These are phyloP conservation scores for Schizopora paradoxa DNA, from an alignment of 1,284 basidiomycete species.

Conservation along the genomic window DNA sequence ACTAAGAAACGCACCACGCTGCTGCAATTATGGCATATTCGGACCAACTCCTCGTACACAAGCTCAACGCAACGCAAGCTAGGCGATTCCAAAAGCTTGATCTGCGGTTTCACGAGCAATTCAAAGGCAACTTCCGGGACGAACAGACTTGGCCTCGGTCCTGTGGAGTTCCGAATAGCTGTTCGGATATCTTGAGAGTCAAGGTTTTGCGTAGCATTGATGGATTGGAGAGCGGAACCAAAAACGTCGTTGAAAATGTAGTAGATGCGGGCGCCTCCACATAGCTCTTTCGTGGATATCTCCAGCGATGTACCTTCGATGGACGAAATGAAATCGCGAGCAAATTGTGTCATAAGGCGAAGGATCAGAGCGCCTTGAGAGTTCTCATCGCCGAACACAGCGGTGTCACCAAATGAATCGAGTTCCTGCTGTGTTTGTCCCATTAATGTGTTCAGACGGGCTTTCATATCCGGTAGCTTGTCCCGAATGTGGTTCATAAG, in stretches of 20 bases:
- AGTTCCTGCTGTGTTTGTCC: constrained; percentile 98
- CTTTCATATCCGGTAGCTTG: constrained; percentile 99
- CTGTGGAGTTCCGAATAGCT: constrained; percentile 97
- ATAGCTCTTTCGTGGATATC: constrained; percentile 97
- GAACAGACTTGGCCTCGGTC: constrained; percentile 92
- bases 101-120: constrained; percentile 96
- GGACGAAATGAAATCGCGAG: constrained; percentile 93
- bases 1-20: constrained; percentile 53
- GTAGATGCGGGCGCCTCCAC: constrained; percentile 96
- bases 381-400: constrained; percentile 89
- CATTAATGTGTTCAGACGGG: constrained; percentile 96
- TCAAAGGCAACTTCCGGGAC: constrained; percentile 98
- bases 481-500: constrained; percentile 98
- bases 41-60: constrained; percentile 98
- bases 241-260: constrained; percentile 99
- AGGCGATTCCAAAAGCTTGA: constrained; percentile 92
- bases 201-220: constrained; percentile 89
- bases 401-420: constrained; percentile 92
- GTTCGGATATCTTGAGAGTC: constrained; percentile 96
- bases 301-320: constrained; percentile 98
- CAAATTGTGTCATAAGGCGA: constrained; percentile 98
- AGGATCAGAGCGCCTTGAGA: constrained; percentile 86
- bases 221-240: constrained; percentile 84
- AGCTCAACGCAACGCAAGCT: constrained; percentile 95
- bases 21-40: constrained; percentile 99